Conservation (phyloP, 2,329 filamentous ascomycete genomes). For the Fusarium duplospermum region DNA sequence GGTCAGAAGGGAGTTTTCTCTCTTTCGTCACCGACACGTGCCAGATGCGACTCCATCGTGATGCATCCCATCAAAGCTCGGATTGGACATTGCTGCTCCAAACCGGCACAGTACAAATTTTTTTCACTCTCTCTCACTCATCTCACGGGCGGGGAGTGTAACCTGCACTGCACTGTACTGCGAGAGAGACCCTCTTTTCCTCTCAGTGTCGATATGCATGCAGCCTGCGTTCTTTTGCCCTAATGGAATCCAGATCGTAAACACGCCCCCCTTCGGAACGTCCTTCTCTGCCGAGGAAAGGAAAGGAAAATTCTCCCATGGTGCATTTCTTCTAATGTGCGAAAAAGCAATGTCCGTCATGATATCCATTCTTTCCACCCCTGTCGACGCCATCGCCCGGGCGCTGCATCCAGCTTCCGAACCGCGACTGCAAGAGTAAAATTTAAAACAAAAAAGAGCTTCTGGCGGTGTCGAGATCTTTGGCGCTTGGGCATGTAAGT, state of each 20-base stretch:
- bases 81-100: conserved; percentile 35
- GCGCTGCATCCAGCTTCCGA: conserved; percentile 33
- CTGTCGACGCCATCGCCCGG: conserved; percentile 34
- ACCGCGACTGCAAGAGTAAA: conserved; percentile 24
- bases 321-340: conserved; percentile 23
- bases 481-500: conserved; percentile 33
- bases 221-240: conserved; percentile 41
- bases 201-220: conserved; percentile 28
- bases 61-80: conserved; percentile 27
- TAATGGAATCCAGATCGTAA: conserved; percentile 33
- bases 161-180: conserved; percentile 3
- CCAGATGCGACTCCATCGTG: conserved; percentile 38
- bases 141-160: conserved; percentile 9
- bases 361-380: conserved; percentile 20
- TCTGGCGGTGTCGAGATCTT: conserved; percentile 34
- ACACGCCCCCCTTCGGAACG: conserved; percentile 17
- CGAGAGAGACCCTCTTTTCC: conserved; percentile 33
- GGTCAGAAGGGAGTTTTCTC: conserved; percentile 17
- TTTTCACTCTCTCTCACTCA: background rate
- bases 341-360: conserved; percentile 35
- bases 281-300: conserved; percentile 9
- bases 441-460: no score
- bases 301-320: conserved; percentile 19
- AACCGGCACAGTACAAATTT: conserved; percentile 3
- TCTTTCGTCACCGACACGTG: conserved; percentile 41